Conservation (phyloP, 306 rosid species). For the Gastrolobium villosum region DNA sequence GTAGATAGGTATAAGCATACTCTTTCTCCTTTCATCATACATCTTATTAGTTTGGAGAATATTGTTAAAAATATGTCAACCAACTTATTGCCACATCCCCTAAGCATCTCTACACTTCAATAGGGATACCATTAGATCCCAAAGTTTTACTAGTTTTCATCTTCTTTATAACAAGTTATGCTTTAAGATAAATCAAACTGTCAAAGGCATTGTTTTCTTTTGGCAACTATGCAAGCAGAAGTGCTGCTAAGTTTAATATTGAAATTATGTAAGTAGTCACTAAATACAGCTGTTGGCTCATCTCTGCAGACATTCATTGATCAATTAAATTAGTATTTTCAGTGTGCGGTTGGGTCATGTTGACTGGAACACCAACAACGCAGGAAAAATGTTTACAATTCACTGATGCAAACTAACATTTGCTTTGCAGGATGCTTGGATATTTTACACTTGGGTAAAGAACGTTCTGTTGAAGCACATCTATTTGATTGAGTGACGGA, state of each 20-base stretch:
- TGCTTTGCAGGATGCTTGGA: slow-evolving; percentile 56
- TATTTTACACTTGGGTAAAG: slow-evolving; percentile 58
- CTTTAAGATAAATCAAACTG: slow-evolving; percentile 1
- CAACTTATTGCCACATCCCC: too few relatives aligned
- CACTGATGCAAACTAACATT: slow-evolving; percentile 34
- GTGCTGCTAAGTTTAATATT: slow-evolving; percentile 17
- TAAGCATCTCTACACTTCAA: too few relatives aligned
- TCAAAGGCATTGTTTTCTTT: background rate
- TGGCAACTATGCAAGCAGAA: background rate
- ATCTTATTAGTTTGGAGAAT: too few relatives aligned
- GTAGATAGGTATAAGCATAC: too few relatives aligned
- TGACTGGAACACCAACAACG: background rate
- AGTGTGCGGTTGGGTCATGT: background rate
- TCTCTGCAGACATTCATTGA: background rate
- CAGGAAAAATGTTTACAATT: slow-evolving; percentile 6
- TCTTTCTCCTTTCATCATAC: too few relatives aligned
- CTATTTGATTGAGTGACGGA: background rate
- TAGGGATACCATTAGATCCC: too few relatives aligned
- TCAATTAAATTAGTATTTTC: background rate
- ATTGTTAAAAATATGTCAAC: too few relatives aligned
- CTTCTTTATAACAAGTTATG: background rate
- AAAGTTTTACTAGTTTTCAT: too few relatives aligned
- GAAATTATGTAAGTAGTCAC: background rate
- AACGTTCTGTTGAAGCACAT: slow-evolving; percentile 2
- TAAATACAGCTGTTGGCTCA: background rate